Base-by-base conservation (phyloP, 2,329 filamentous ascomycete species). In the Talaromyces sp. region DNA sequence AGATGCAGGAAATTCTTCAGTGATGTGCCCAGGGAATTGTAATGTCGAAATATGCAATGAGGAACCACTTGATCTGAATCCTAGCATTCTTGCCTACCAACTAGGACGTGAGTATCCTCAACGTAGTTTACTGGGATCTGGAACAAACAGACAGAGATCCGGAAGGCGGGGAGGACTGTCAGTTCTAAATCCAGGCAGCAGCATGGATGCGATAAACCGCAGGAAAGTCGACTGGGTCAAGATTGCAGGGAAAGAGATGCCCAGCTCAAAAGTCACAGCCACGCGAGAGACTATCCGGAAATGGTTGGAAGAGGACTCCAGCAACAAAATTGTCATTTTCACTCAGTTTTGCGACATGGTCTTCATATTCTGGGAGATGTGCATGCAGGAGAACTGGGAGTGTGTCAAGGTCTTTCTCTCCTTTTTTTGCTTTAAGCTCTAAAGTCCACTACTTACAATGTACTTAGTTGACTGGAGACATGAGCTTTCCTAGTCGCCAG, bases 261-360 rank as follows among this genome's bases (percentile, higher is more conserved):
- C 74, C 0, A 72, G 72, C n/a, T 71, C 78, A 0, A 81, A 80
- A 63, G 67, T 77, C 1, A 70, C 66, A 4, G 73, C 71, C 11
- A 66, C 77, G 4, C 71, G 71, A 49, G 64, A 69, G 1, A 64
- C 71, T 6, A 59, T 81, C 4, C 58, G 77, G 3, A 69, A 75
- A 11, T 80, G 77, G 69, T 68, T 80, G 13, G 53, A 71, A 1
- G 74, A 81, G 13, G 77, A 81, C 4, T 74, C 75, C 0, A 56
- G 74, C 0, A 78, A 78, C 46, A 88, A 88, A 70, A 79, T 86
- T 52, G 83, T 83, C 60, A 71, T 88, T 52, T 88, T 86, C 64
- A 84, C 81, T 0, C 84, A 88, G 64, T 88, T 85, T 62, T 69
- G 82, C 2, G 72, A 78, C 2, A 81, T 86, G 65, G 76, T 84